Conservation (phyloP, 371 early-diverging fungal species). For the Nematocida displodere region DNA sequence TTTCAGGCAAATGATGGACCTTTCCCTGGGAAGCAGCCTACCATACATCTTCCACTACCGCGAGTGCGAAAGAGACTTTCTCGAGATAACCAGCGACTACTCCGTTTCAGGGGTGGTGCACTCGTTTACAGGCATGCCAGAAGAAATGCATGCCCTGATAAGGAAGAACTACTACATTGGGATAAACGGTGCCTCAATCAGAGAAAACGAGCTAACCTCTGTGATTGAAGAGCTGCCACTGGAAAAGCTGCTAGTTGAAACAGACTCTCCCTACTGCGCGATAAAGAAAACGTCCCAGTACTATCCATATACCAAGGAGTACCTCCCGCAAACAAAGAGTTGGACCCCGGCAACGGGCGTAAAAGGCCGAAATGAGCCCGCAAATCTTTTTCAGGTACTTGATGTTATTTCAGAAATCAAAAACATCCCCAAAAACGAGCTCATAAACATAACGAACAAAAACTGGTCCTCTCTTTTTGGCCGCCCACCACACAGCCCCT, state of each 20-base stretch:
- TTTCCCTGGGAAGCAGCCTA: constrained; percentile 2
- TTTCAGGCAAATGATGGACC: constrained; percentile 66
- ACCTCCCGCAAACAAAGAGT: constrained; percentile 7
- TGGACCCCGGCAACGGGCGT: constrained; percentile 15
- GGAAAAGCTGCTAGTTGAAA: constrained; percentile 79
- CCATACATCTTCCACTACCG: constrained; percentile 67
- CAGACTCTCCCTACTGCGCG: constrained; percentile 75
- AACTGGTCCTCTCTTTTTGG: constrained; percentile 27
- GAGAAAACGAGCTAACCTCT: constrained; percentile 74
- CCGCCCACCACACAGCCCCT: no score
- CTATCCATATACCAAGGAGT: constrained; percentile 65
- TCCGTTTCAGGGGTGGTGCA: constrained; percentile 76
- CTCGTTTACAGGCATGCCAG: constrained; percentile 76
- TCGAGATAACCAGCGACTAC: constrained; percentile 60
- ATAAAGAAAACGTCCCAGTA: constrained; percentile 78
- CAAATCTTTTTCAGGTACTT: constrained; percentile 52
- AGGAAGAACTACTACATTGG: constrained; percentile 81
- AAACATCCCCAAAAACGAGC: constrained; percentile 8
- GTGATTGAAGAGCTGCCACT: constrained; percentile 74
- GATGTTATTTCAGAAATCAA: constrained; percentile 60
- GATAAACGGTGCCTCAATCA: constrained; percentile 87
- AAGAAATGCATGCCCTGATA: constrained; percentile 71
- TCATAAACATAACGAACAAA: constrained; percentile 11
- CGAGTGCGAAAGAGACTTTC: constrained; percentile 65
- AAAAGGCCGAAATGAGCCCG: constrained; percentile 62